Conservation (phyloP, 2,329 filamentous ascomycete genomes). For the Colletotrichum incanum region DNA sequence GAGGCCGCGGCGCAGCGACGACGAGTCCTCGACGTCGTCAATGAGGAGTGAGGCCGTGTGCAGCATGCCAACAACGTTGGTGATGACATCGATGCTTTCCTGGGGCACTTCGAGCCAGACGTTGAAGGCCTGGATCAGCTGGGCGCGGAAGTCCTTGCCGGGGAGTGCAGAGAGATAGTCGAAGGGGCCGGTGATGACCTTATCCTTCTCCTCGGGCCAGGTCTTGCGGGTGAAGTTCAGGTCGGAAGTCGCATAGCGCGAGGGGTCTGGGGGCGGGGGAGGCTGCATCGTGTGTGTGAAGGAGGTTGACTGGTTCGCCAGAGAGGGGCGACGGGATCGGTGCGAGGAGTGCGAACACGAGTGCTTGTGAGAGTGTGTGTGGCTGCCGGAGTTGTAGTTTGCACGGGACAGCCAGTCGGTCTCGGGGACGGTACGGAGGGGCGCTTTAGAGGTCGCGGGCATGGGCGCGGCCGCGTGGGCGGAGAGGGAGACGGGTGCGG, state of each 20-base stretch:
- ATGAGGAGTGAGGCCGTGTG: slow-evolving; percentile 88
- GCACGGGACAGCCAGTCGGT: slow-evolving; percentile 67
- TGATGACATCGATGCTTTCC: slow-evolving; percentile 81
- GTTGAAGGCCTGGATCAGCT: slow-evolving; percentile 87
- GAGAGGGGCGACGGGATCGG: slow-evolving; percentile 34
- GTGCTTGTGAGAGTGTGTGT: slow-evolving; percentile 19
- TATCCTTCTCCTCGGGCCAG: slow-evolving; percentile 84
- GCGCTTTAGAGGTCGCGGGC: slow-evolving; percentile 55
- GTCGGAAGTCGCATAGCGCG: slow-evolving; percentile 69
- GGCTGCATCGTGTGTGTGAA: slow-evolving; percentile 57
- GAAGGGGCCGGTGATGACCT: slow-evolving; percentile 82
- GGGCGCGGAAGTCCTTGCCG: slow-evolving; percentile 87
- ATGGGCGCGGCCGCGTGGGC: slow-evolving; percentile 39
- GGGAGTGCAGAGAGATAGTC: slow-evolving; percentile 85
- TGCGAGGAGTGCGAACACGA: slow-evolving; percentile 28
- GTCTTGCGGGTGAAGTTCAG: slow-evolving; percentile 67
- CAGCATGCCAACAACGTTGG: slow-evolving; percentile 85
- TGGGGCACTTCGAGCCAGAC: slow-evolving; percentile 82
- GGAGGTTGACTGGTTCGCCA: slow-evolving; percentile 47
- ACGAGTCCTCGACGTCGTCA: slow-evolving; percentile 91
- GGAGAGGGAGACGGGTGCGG: slow-evolving; percentile 41
- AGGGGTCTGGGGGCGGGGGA: slow-evolving; percentile 62
- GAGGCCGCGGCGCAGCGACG: slow-evolving; percentile 81
- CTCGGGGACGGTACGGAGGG: slow-evolving; percentile 72
- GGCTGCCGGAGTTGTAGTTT: slow-evolving; percentile 53